phyloP scores from a whole-genome alignment of 805 yeast genomes.

The Lipomyces orientalis region DNA sequence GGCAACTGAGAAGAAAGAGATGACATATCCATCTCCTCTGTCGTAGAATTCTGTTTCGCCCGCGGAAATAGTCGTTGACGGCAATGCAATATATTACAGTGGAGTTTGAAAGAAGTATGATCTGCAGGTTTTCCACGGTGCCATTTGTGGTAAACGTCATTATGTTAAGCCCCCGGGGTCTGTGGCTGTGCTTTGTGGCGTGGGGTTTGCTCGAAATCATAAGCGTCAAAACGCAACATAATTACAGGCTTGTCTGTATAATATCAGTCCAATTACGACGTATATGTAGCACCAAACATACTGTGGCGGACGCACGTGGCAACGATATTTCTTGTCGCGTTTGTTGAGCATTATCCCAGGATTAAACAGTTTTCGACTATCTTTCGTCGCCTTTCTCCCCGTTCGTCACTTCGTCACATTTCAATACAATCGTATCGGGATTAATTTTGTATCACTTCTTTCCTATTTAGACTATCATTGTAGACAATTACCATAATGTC shows the following conservation, averaged over 20 bases:
- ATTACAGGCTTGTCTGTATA: background rate
- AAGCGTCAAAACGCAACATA: background rate
- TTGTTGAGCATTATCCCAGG: background rate
- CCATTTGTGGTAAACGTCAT: background rate
- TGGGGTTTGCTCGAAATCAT: background rate
- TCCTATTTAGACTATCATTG: background rate
- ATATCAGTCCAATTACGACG: background rate
- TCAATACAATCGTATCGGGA: background rate
- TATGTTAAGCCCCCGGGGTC: background rate
- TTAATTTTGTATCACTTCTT: background rate
- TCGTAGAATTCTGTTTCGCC: background rate
- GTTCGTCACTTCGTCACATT: background rate
- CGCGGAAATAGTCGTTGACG: background rate
- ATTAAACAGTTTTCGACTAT: background rate
- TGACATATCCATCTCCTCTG: conserved; percentile 61
- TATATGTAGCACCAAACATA: background rate
- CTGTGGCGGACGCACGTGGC: background rate
- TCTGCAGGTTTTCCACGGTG: background rate
- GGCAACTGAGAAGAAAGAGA: conserved; percentile 64
- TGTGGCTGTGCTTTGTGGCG: conserved; percentile 4
- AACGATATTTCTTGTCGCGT: background rate
- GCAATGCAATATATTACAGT: background rate
- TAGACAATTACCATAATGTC: conserved; percentile 4
- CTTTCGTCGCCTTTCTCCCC: background rate
- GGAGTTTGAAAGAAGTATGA: no score